phyloP scores from a whole-genome alignment of 1,284 basidiomycete species.

The Ceratobasidium sp. region DNA sequence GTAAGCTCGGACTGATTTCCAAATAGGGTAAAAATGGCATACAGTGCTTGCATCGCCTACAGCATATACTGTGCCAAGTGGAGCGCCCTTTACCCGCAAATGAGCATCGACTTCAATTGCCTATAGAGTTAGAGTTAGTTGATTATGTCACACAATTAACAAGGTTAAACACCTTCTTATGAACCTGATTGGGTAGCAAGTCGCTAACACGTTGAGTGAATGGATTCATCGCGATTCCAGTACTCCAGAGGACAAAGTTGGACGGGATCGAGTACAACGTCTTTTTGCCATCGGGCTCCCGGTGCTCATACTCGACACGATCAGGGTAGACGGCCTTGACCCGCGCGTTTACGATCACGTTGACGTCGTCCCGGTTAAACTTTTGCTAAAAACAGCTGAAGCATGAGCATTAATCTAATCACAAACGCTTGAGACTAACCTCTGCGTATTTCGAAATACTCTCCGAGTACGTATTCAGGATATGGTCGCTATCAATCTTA shows the following conservation, averaged over 20 bases:
- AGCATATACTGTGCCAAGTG: conserved; percentile 90
- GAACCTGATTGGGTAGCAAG: conserved; percentile 93
- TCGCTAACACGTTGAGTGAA: conserved; percentile 85
- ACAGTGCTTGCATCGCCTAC: conserved; percentile 95
- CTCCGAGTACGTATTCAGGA: conserved; percentile 94
- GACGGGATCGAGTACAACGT: conserved; percentile 74
- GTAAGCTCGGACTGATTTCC: background rate
- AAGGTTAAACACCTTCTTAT: conserved; percentile 70
- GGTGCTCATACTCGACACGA: conserved; percentile 75
- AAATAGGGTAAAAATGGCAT: conserved; percentile 48
- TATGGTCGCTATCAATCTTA: conserved; percentile 71
- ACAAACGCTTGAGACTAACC: conserved; percentile 49
- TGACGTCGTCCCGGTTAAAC: conserved; percentile 83
- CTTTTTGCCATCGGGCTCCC: conserved; percentile 67
- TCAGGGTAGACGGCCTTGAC: conserved; percentile 78
- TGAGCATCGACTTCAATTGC: conserved; percentile 87
- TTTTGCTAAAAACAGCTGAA: conserved; percentile 54
- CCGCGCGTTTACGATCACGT: conserved; percentile 86
- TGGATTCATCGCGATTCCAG: conserved; percentile 98
- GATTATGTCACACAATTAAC: background rate
- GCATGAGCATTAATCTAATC: background rate
- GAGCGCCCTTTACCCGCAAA: conserved; percentile 93
- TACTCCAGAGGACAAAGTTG: conserved; percentile 97
- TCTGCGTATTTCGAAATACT: conserved; percentile 96
- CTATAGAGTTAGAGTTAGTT: conserved; percentile 43